Conservation (phyloP, 192 early-diverging fungal genomes). For the Coemansia sp. region DNA sequence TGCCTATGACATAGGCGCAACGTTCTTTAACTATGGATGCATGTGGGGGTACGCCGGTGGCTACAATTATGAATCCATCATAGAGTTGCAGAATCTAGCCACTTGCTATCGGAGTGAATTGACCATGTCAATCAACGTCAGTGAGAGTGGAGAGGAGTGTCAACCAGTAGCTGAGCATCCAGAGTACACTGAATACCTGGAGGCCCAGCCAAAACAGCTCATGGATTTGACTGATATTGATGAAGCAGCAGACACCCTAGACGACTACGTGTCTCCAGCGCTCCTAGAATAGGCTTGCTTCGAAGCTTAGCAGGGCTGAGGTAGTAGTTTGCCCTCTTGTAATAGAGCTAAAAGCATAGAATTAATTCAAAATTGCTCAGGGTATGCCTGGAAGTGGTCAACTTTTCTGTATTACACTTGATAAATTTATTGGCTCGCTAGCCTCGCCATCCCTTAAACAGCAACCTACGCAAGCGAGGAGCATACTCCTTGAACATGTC, state of each 20-base stretch:
- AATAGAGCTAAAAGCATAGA: no score
- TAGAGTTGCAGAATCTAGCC: not conserved
- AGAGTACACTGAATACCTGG: not conserved
- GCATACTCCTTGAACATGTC: not conserved
- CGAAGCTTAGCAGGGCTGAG: no score
- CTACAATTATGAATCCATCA: not conserved
- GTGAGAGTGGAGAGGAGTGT: not conserved
- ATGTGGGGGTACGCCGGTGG: not conserved
- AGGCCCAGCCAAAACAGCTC: not conserved
- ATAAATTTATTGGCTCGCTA: not conserved
- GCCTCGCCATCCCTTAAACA: not conserved
- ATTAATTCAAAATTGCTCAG: not conserved
- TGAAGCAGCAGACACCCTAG: no score
- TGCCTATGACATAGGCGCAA: not conserved
- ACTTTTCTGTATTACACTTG: not conserved
- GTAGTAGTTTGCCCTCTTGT: no score
- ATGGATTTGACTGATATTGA: no score
- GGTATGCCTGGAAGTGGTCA: no score
- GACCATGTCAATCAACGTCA: not conserved
- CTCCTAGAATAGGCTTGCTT: no score
- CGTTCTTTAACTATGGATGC: not conserved
- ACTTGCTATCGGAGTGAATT: not conserved
- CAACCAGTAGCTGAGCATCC: not conserved
- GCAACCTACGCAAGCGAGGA: not conserved
- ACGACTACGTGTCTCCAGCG: no score